phyloP scores from a whole-genome alignment of 805 yeast species.

The Pichia gijzeniarum region DNA sequence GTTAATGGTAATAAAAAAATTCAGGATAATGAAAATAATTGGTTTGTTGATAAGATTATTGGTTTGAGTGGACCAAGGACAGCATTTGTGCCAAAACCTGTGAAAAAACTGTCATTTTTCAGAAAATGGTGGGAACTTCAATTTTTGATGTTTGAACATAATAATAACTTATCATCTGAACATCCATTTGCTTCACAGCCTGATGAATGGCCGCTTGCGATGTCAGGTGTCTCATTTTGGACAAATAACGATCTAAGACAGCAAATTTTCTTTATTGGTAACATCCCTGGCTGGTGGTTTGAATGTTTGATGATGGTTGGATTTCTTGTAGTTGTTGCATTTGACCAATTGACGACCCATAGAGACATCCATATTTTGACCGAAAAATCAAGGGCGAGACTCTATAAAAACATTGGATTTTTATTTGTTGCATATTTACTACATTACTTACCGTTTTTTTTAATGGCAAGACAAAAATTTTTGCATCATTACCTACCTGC shows the following conservation, averaged over 20 bases:
- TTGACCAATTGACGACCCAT: conserved; percentile 73
- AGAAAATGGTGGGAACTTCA: conserved; percentile 89
- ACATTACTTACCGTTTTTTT: conserved; percentile 85
- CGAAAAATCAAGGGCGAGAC: conserved; percentile 56
- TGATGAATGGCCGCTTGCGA: conserved; percentile 80
- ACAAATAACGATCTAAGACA: conserved; percentile 55
- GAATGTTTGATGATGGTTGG: conserved; percentile 59
- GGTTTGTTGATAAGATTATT: conserved; percentile 70
- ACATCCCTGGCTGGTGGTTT: conserved; percentile 86
- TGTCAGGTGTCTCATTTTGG: conserved; percentile 96
- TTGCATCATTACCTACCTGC: conserved; percentile 95
- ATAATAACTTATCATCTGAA: conserved; percentile 76
- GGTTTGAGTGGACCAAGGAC: conserved; percentile 60
- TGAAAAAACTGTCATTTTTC: conserved; percentile 63
- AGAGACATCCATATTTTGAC: conserved; percentile 57
- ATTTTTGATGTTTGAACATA: conserved; percentile 81
- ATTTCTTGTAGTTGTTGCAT: conserved; percentile 56
- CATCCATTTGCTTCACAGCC: conserved; percentile 97
- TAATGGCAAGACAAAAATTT: conserved; percentile 91
- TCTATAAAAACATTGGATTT: conserved; percentile 77
- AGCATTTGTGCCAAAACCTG: conserved; percentile 55
- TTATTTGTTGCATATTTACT: conserved; percentile 81
- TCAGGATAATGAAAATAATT: conserved; percentile 57
- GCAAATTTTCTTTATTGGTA: conserved; percentile 90
- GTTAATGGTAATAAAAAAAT: conserved; percentile 90